Evolutionary conservation across 352 stramenopile species (phyloP), one percentile per base, ranked within the genome.

Genomic region (Pythium insidiosum): DNA sequence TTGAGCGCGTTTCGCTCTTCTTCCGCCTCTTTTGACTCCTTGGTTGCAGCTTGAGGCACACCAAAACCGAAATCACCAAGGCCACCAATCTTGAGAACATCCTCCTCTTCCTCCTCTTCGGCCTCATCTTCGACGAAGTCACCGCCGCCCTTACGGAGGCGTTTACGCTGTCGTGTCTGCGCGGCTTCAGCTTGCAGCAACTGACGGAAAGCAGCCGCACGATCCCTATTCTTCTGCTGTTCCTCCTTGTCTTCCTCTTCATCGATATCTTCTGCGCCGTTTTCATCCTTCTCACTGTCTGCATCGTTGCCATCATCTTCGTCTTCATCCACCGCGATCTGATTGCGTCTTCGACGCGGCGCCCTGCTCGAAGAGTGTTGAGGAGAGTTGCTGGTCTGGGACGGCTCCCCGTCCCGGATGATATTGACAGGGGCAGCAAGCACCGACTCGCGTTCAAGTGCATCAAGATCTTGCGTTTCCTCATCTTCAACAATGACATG

Each of bases 61-160:
- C 77, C 81, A 47, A 93, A 93, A 66, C 81, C 81, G 57, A 90
- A 93, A 50, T 93, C 77, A 15, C 77, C 77, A 0, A 93, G 65
- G 3, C 81, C 78, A 16, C 72, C 73, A 37, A 90, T 93, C 54
- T 87, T 84, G 5, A 90, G 66, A 19, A 71, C 78, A 29, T 93
- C 76, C 9, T 93, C 77, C 16, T 93, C 80, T 28, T 90, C 81
- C 34, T 88, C 75, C 73, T 93, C 81, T 39, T 93, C 81, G 55
- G 81, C 81, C 59, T 93, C 81, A 0, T 69, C 81, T 49, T 93
- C 81, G 12, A 93, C 72, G 44, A 89, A 84, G 43, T 74, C 71
- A n/a, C n/a, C n/a, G 2, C 58, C 59, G 23, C 63, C 59, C 30
- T 82, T 78, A 9, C 63, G 35, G 4, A 86, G 49, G 0, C 73